These are phyloP conservation scores for Suillus alpinus DNA, from an alignment of 768 basidiomycete genomes.

Conservation along the genomic window DNA sequence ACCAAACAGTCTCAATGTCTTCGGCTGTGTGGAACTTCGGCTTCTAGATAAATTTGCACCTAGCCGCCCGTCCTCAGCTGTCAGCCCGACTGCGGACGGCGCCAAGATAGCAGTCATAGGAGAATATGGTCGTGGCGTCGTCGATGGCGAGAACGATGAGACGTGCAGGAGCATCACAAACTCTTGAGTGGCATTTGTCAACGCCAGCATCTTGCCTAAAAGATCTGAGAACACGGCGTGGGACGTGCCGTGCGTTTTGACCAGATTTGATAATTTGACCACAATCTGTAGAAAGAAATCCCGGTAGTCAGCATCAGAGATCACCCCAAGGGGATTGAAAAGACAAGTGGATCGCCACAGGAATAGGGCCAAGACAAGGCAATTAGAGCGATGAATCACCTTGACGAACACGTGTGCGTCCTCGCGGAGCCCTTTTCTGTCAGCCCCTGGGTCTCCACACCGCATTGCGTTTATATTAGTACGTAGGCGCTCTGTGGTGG, in stretches of 20 bases:
- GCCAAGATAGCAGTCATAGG: slow-evolving; percentile 43
- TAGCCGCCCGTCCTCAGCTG: slow-evolving; percentile 46
- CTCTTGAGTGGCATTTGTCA: slow-evolving; percentile 84
- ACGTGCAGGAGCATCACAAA: slow-evolving; percentile 85
- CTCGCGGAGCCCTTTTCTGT: slow-evolving; percentile 65
- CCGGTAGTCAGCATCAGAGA: neutral
- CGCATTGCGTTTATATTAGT: slow-evolving; percentile 58
- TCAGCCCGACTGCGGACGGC: slow-evolving; percentile 22
- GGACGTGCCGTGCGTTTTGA: slow-evolving; percentile 60
- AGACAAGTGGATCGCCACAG: neutral
- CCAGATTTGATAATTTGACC: slow-evolving; percentile 68
- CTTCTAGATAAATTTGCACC: slow-evolving; percentile 56
- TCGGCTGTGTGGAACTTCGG: slow-evolving; percentile 51
- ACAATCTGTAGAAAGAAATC: slow-evolving; percentile 49
- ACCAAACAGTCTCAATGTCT: slow-evolving; percentile 36
- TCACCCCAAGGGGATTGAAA: neutral
- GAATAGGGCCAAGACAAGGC: neutral
- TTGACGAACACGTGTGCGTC: slow-evolving; percentile 82
- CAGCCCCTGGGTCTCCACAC: slow-evolving; percentile 49
- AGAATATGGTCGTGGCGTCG: slow-evolving; percentile 56
- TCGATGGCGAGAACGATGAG: slow-evolving; percentile 69
- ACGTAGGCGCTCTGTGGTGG: slow-evolving; percentile 60
- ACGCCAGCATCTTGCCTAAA: slow-evolving; percentile 66
- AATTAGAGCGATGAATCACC: slow-evolving; percentile 39
- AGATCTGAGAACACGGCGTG: slow-evolving; percentile 59